Evolutionary conservation across 2,329 filamentous ascomycete species (phyloP), one percentile per base, ranked within the genome.

Genomic region (Ascochyta viciae-villosae): DNA sequence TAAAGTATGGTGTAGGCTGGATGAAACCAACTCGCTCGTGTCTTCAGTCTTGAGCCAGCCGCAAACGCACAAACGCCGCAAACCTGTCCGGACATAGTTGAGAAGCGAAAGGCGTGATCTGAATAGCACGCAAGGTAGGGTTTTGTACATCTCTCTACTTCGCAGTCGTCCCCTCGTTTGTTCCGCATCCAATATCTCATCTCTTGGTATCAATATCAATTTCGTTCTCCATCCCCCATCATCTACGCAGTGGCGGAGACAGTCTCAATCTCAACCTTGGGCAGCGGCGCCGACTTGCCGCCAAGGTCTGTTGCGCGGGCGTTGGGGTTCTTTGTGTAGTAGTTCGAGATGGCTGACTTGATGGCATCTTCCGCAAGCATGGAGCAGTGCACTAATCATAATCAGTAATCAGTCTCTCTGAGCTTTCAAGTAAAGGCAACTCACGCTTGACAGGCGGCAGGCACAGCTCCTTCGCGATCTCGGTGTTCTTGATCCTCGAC

Each of bases 381-480:
- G 46, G 90, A 94, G 83, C 92, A 96, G 78, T 96, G 92, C 43
- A 95, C 89, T 91, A 70, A 26, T 29, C 45, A 42, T 22, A 39
- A 16, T 34, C 22, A 41, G 50, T 29, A 40, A 9, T 0, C 29
- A 9, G 7, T 34, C 22, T 2, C 15, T 3, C 12, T 3, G n/a
- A 15, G 1, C 3, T 3, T 13, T 19, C n/a, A 1, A 3, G 16
- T 4, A 4, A 10, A 12, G 23, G 24, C 26, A 42, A 86, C 88
- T 78, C 81, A 92, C 90, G 79, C 81, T 96, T 96, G 46, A 96
- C 91, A 59, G 92, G 91, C 33, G 91, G 92, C 72, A 95, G 79
- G 73, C 91, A 95, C 54, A 97, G 83, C 80, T 99, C 96, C 83
- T 96, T 96, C 34, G 95, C 95, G 74, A 99, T 99, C 80, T 99